These are phyloP conservation scores for Clavispora santaluciae DNA, from an alignment of 805 yeast species.

Conservation along the genomic window DNA sequence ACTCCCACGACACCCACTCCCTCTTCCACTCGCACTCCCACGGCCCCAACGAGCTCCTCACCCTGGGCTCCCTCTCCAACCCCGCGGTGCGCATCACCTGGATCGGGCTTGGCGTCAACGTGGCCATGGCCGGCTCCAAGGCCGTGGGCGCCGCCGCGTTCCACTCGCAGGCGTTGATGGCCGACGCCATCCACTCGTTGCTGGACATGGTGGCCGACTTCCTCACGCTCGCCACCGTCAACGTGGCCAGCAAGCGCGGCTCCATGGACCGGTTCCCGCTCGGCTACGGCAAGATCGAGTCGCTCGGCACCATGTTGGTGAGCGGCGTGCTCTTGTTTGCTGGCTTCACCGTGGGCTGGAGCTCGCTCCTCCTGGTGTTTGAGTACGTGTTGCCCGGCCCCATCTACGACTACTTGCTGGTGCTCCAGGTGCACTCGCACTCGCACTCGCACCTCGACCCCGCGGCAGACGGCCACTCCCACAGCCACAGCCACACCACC, in stretches of 20 bases:
- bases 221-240: constrained; percentile 83
- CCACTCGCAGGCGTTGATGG: constrained; percentile 91
- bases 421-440: constrained; percentile 50
- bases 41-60: constrained; percentile 38
- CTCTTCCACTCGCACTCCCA: constrained; percentile 36
- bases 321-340: constrained; percentile 79
- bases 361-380: constrained; percentile 62
- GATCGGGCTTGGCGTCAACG: constrained; percentile 81
- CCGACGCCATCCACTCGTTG: constrained; percentile 92
- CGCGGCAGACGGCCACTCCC: constrained; percentile 13
- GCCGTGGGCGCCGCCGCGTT: constrained; percentile 86
- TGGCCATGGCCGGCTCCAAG: constrained; percentile 81
- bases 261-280: constrained; percentile 67
- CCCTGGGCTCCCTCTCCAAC: constrained; percentile 37
- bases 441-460: constrained; percentile 29
- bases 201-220: constrained; percentile 89
- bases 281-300: constrained; percentile 91
- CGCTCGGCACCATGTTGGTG: constrained; percentile 86
- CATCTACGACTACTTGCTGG: constrained; percentile 48
- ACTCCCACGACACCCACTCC: constrained; percentile 28
- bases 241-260: constrained; percentile 54
- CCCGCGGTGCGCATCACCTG: constrained; percentile 93
- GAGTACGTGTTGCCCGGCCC: constrained; percentile 65
- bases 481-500: constrained; percentile 2
- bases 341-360: constrained; percentile 87